Conservation (phyloP, 2,329 filamentous ascomycete species). For the Kalaharituber pfeilii region DNA sequence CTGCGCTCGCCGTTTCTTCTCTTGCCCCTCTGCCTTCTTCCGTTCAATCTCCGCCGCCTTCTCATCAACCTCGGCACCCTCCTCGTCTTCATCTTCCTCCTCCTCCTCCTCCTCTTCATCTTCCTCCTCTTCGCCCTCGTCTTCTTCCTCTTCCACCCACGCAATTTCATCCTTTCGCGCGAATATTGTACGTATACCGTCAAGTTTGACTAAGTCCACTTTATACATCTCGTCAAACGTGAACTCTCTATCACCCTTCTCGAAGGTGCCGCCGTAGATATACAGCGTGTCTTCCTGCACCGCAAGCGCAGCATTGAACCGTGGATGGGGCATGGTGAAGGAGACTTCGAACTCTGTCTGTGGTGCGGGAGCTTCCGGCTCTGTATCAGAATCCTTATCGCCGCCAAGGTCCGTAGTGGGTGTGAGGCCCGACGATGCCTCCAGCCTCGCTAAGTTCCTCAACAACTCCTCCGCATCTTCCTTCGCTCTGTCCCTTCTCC, state of each 20-base stretch:
- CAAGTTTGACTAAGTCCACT: slow-evolving; percentile 83
- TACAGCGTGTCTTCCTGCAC: slow-evolving; percentile 87
- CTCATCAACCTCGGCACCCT: slow-evolving; percentile 24
- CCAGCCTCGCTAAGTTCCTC: slow-evolving; percentile 67
- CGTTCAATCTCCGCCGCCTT: slow-evolving; percentile 27
- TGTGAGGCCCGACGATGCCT: slow-evolving; percentile 48
- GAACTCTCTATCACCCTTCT: slow-evolving; percentile 85
- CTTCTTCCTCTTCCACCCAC: slow-evolving; percentile 39
- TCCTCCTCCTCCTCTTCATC: slow-evolving; percentile 44
- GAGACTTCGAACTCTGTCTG: slow-evolving; percentile 34
- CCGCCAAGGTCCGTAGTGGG: slow-evolving; percentile 29
- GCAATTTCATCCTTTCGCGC: slow-evolving; percentile 62
- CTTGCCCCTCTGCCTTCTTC: slow-evolving; percentile 2
- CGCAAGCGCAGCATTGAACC: slow-evolving; percentile 80
- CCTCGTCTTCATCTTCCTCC: slow-evolving; percentile 37
- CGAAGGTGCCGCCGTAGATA: slow-evolving; percentile 87
- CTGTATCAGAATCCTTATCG: slow-evolving; percentile 28
- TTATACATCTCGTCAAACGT: slow-evolving; percentile 92
- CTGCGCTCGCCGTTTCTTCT: slow-evolving; percentile 12
- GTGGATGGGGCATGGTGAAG: slow-evolving; percentile 70
- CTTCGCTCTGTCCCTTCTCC: slow-evolving; percentile 56
- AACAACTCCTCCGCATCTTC: slow-evolving; percentile 85
- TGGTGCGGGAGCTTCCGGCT: slow-evolving; percentile 25
- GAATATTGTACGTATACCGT: slow-evolving; percentile 86
- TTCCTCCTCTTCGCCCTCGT: slow-evolving; percentile 42